Evolutionary conservation across 805 yeast genomes (phyloP), one percentile per base, ranked within the genome.

Genomic region (Teunomyces atbi): DNA sequence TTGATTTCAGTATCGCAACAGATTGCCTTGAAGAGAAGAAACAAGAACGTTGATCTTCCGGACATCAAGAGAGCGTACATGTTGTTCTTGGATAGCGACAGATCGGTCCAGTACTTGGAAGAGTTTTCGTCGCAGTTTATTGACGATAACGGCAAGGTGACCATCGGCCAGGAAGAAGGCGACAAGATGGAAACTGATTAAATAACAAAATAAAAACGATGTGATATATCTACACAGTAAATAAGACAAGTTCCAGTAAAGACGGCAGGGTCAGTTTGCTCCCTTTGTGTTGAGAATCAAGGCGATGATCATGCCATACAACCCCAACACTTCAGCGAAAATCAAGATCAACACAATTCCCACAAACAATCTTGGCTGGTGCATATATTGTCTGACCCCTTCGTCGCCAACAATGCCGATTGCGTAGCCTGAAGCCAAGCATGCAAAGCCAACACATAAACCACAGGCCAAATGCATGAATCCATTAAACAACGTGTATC

Each of bases 401-500:
- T 86, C 95, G 61, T 89, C 96, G 35, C 96, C 96, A 32, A 89
- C 96, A 52, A 89, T 84, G 42, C 96, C 96, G 71, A 89, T 89
- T 48, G 99, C 94, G 68, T 91, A 94, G 38, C 99, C 99, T 49
- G 96, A 87, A 34, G 98, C 91, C 62, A 94, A 76, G 66, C 98
- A 91, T 3, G 98, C 90, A 61, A 94, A 89, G 1, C 99, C 99
- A 37, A 94, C 99, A 30, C 95, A 82, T 49, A 92, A 71, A 1
- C 99, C 99, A 69, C 97, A 90, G 44, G 95, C 91, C 65, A 94
- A 74, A 69, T 94, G 99, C 96, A 94, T 89, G 66, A 90, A 90
- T n/a, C 99, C 99, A 62, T 89, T 87, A 72, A 89, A 94, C 46
- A 94, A 71, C 3, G 97, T 83, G 69, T 94, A 91, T 41, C 83